phyloP scores from a whole-genome alignment of 768 basidiomycete species.

The Mycena belliarum region DNA sequence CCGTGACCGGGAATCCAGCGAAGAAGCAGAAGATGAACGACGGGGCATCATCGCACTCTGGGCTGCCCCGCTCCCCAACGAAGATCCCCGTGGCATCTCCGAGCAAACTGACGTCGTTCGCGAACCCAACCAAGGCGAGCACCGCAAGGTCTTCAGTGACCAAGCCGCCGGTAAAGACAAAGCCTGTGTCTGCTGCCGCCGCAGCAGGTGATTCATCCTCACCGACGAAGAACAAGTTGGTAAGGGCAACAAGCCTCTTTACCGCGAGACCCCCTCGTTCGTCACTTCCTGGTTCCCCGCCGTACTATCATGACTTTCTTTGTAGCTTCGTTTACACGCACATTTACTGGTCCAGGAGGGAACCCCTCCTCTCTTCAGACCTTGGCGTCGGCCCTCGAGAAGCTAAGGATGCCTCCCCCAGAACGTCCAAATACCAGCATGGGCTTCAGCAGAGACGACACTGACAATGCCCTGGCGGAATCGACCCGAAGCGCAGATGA shows the following conservation, averaged over 20 bases:
- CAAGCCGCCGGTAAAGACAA: slow-evolving; percentile 11
- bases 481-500: slow-evolving; percentile 22
- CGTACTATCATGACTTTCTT: neutral
- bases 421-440: slow-evolving; percentile 68
- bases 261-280: slow-evolving; percentile 17
- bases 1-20: slow-evolving; percentile 9
- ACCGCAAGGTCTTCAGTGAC: slow-evolving; percentile 10
- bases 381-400: slow-evolving; percentile 68
- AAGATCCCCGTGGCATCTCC: slow-evolving; percentile 19
- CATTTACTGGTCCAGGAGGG: slow-evolving; percentile 22
- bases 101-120: slow-evolving; percentile 16
- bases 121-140: slow-evolving; percentile 19
- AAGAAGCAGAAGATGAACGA: slow-evolving; percentile 21
- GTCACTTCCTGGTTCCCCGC: neutral
- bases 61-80: neutral
- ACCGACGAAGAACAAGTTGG: slow-evolving; percentile 20
- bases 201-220: slow-evolving; percentile 8
- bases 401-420: slow-evolving; percentile 66
- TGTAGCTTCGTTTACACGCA: slow-evolving; percentile 19
- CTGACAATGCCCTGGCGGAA: slow-evolving; percentile 19
- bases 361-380: slow-evolving; percentile 57
- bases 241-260: slow-evolving; percentile 15
- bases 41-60: neutral
- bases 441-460: slow-evolving; percentile 54
- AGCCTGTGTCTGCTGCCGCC: slow-evolving; percentile 19